A percentile compares a stretch with the other conserved stretches of the same genome.
Evolutionary conservation across 2,329 filamentous ascomycete genomes (phyloP).

Genomic region (Chaetomium sp.): DNA sequence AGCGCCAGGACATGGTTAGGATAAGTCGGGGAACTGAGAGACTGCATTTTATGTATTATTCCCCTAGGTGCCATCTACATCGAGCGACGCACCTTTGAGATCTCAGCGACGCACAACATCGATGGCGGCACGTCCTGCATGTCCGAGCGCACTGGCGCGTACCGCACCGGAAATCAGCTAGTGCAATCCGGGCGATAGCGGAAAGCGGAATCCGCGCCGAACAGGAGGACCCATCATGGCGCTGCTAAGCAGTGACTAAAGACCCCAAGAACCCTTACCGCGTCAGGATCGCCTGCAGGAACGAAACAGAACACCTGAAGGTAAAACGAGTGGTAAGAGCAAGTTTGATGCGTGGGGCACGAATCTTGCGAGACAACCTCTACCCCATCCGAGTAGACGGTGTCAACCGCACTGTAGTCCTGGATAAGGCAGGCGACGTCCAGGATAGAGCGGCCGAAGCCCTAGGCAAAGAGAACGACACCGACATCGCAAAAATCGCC

Average conservation of each 20-base stretch:
- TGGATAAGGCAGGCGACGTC: slow-evolving; percentile 10
- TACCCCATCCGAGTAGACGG: slow-evolving; percentile 7
- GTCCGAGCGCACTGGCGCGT: slow-evolving; percentile 88
- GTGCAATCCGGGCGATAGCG: no score
- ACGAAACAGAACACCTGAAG: slow-evolving; percentile 7
- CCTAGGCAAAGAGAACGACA: slow-evolving; percentile 8
- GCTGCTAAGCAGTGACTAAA: not conserved
- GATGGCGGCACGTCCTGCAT: slow-evolving; percentile 96
- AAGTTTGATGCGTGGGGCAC: slow-evolving; percentile 1
- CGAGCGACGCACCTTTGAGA: slow-evolving; percentile 92
- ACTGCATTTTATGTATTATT: no score
- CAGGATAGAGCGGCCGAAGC: slow-evolving; percentile 3
- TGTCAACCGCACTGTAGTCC: slow-evolving; percentile 6
- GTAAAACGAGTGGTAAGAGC: no score
- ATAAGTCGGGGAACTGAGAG: no score
- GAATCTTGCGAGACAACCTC: slow-evolving; percentile 6
- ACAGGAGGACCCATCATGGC: no score
- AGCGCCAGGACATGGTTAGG: no score
- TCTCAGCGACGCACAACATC: slow-evolving; percentile 88
- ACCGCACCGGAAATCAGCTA: slow-evolving; percentile 62
- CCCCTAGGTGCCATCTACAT: slow-evolving; percentile 79
- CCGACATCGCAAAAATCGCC: slow-evolving; percentile 5
- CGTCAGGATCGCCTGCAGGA: slow-evolving; percentile 2
- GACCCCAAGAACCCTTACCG: not conserved
- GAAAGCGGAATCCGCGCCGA: no score